phyloP scores from a whole-genome alignment of 164 flowering plant species.

The Annona squamosa region DNA sequence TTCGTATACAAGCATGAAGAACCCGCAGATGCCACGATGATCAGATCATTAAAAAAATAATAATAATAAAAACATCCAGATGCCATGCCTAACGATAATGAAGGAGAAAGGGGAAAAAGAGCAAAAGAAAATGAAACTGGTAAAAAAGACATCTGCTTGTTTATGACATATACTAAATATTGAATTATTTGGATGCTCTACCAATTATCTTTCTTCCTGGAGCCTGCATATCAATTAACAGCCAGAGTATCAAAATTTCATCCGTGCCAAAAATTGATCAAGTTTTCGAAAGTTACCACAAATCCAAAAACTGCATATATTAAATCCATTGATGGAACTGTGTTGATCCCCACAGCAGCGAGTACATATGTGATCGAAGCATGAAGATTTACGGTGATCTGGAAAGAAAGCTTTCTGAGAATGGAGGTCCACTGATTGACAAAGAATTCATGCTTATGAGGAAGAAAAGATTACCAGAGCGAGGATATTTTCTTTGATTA shows the following conservation, averaged over 20 bases:
- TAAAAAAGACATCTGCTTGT: too few species aligned
- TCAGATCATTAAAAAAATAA: too few species aligned
- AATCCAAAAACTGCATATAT: constrained; percentile 70
- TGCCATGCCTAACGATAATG: too few species aligned
- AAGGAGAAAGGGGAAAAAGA: too few species aligned
- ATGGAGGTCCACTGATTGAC: not conserved
- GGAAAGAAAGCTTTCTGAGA: constrained; percentile 21
- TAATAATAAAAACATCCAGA: too few species aligned
- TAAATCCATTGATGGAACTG: constrained; percentile 64
- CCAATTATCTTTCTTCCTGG: not conserved
- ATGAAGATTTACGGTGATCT: constrained; percentile 88
- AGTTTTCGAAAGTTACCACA: constrained; percentile 34
- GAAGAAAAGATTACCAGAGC: constrained; percentile 52
- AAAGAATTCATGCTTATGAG: not conserved
- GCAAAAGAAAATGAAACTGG: too few species aligned
- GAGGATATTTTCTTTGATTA: constrained; percentile 87
- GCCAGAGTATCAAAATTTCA: not conserved
- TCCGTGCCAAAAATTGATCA: not conserved
- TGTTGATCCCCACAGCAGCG: constrained; percentile 52
- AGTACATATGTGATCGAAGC: constrained; percentile 64
- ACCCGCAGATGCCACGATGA: not conserved
- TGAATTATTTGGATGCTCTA: not conserved
- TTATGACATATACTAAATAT: too few species aligned
- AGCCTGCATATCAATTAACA: not conserved
- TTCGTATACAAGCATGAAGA: not conserved